phyloP scores from a whole-genome alignment of 2,329 filamentous ascomycete genomes.

The Fusarium denticulatum region DNA sequence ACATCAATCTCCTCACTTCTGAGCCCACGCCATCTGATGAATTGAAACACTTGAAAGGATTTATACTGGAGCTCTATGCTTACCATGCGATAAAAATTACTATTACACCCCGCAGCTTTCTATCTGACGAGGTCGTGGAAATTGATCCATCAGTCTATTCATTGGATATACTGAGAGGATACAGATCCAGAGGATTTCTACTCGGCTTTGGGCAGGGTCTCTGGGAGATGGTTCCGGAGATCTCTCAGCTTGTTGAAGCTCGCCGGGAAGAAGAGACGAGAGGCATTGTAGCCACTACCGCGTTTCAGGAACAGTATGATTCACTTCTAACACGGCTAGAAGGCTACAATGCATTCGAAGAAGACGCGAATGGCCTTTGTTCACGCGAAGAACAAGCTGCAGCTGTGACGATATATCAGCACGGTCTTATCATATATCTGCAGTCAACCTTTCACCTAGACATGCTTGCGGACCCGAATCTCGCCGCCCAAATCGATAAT shows the following conservation, averaged over 20 bases:
- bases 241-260: conserved; percentile 3
- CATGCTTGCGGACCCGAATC: not conserved
- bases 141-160: not conserved
- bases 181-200: not conserved
- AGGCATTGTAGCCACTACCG: rapidly evolving
- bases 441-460: not conserved
- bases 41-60: not conserved
- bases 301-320: not conserved
- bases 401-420: not conserved
- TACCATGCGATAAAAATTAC: not conserved
- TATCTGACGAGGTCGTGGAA: not conserved
- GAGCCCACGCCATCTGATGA: not conserved
- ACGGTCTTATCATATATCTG: conserved; percentile 3
- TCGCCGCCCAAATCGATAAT: not conserved
- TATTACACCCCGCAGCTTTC: not conserved
- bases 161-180: not conserved
- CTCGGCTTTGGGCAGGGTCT: not conserved
- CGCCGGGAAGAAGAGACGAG: not conserved
- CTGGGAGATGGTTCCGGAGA: conserved; percentile 2
- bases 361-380: not conserved
- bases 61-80: conserved; percentile 4
- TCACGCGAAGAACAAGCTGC: not conserved
- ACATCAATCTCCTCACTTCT: not conserved
- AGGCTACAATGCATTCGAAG: not conserved
- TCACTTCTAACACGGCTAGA: not conserved